phyloP scores from a whole-genome alignment of 768 basidiomycete genomes.

The Tubosaeta brunneosetosa region DNA sequence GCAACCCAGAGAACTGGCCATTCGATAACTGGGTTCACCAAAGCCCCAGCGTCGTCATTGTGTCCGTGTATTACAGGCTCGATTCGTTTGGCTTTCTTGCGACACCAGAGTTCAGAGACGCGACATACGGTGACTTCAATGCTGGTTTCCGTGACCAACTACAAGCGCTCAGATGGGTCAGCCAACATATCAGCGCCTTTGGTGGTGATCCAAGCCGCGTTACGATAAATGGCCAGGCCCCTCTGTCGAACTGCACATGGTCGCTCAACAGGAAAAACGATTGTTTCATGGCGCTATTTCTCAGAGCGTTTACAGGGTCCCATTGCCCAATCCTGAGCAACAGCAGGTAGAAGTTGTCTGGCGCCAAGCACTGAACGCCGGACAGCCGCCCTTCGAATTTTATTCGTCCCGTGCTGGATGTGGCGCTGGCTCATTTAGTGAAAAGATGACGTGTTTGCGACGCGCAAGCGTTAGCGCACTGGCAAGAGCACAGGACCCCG shows the following conservation, averaged over 20 bases:
- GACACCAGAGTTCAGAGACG: constrained; percentile 41
- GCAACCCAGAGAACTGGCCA: constrained; percentile 63
- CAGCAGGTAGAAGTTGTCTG: constrained; percentile 27
- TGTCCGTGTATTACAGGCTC: constrained; percentile 53
- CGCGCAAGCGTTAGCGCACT: constrained; percentile 47
- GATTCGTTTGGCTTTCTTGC: constrained; percentile 61
- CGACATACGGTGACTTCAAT: constrained; percentile 44
- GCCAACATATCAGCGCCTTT: constrained; percentile 35
- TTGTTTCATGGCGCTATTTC: constrained; percentile 55
- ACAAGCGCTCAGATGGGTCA: constrained; percentile 37
- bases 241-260: constrained; percentile 55
- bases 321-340: constrained; percentile 48
- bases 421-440: constrained; percentile 30
- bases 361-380: background rate
- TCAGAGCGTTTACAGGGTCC: constrained; percentile 55
- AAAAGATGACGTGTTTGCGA: constrained; percentile 45
- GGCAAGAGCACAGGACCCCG: constrained; percentile 51
- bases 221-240: constrained; percentile 55
- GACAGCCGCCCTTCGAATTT: constrained; percentile 43
- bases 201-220: constrained; percentile 37
- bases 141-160: constrained; percentile 54
- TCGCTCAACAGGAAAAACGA: constrained; percentile 36
- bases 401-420: constrained; percentile 50
- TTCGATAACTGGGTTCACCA: constrained; percentile 65
- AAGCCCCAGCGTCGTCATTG: constrained; percentile 54